phyloP scores from a whole-genome alignment of 805 yeast species.

The Cyberlindnera bimundalis region DNA sequence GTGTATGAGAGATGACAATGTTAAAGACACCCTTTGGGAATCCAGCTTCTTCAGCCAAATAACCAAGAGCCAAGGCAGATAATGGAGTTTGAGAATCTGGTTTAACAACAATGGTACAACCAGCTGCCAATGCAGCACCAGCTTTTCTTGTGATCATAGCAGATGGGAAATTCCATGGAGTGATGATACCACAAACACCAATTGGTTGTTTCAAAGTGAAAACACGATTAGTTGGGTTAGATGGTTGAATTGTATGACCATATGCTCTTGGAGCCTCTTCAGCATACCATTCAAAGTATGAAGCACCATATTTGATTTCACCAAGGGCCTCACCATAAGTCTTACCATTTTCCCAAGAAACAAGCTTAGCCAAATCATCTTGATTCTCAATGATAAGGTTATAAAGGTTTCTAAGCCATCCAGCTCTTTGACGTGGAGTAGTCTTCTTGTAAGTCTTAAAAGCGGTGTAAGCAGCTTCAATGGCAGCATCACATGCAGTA shows the following conservation, averaged over 20 bases:
- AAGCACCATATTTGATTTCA: slow-evolving; percentile 57
- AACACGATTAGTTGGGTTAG: slow-evolving; percentile 47
- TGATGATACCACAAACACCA: slow-evolving; percentile 60
- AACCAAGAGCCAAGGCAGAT: slow-evolving; percentile 54
- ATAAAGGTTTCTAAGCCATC: slow-evolving; percentile 47
- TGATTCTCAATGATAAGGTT: slow-evolving; percentile 50
- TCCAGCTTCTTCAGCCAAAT: slow-evolving; percentile 55
- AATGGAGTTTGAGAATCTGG: slow-evolving; percentile 64
- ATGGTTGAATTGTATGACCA: slow-evolving; percentile 56
- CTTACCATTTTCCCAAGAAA: slow-evolving; percentile 62
- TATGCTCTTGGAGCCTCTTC: slow-evolving; percentile 57
- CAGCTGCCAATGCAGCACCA: slow-evolving; percentile 64
- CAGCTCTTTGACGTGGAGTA: slow-evolving; percentile 46
- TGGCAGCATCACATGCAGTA: slow-evolving; percentile 55
- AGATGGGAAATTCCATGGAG: slow-evolving; percentile 67
- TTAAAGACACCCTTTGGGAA: slow-evolving; percentile 58
- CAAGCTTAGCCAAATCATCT: slow-evolving; percentile 53
- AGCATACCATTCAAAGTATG: slow-evolving; percentile 87
- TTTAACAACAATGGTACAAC: slow-evolving; percentile 57
- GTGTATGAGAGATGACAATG: slow-evolving; percentile 45
- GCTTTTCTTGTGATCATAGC: slow-evolving; percentile 67
- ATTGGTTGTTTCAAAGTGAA: slow-evolving; percentile 49
- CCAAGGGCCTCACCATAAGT: slow-evolving; percentile 50
- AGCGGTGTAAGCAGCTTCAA: slow-evolving; percentile 44
- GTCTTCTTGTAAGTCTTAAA: slow-evolving; percentile 46